Conservation (phyloP, 352 stramenopile species). For the Pilasporangium apinafurcum region DNA sequence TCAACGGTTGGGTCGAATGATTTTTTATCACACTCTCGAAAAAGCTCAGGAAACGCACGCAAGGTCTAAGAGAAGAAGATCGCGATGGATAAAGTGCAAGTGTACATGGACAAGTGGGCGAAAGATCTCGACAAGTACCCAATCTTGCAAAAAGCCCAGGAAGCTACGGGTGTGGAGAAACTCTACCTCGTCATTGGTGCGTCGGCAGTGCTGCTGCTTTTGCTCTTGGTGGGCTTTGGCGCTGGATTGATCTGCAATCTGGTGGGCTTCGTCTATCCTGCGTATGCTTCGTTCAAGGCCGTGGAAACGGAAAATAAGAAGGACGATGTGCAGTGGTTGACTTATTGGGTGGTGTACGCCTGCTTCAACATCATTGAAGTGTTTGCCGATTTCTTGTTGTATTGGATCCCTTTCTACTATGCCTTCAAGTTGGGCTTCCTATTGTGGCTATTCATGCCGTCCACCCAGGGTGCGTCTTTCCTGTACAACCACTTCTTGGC, state of each 20-base stretch:
- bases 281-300: constrained; percentile 82
- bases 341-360: constrained; percentile 98
- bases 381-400: constrained; percentile 94
- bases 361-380: constrained; percentile 97
- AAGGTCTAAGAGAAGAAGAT: neutral
- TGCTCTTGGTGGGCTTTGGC: constrained; percentile 82
- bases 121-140: constrained; percentile 82
- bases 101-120: constrained; percentile 82
- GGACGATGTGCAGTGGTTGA: constrained; percentile 90
- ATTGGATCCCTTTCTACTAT: constrained; percentile 99
- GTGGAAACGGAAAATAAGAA: constrained; percentile 74
- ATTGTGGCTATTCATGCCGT: constrained; percentile 96
- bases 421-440: constrained; percentile 97
- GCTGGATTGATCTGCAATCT: constrained; percentile 81
- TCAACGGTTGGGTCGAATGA: constrained; percentile 5
- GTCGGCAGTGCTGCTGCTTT: constrained; percentile 57
- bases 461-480: constrained; percentile 92
- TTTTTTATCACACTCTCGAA: constrained; percentile 8
- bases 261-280: constrained; percentile 79
- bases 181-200: constrained; percentile 75
- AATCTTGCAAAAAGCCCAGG: constrained; percentile 71
- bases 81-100: constrained; percentile 78
- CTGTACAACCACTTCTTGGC: constrained; percentile 93
- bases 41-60: constrained; percentile 4
- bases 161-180: constrained; percentile 83